Evolutionary conservation across 2,329 filamentous ascomycete genomes (phyloP).

Genomic region (Penicillium sp.): DNA sequence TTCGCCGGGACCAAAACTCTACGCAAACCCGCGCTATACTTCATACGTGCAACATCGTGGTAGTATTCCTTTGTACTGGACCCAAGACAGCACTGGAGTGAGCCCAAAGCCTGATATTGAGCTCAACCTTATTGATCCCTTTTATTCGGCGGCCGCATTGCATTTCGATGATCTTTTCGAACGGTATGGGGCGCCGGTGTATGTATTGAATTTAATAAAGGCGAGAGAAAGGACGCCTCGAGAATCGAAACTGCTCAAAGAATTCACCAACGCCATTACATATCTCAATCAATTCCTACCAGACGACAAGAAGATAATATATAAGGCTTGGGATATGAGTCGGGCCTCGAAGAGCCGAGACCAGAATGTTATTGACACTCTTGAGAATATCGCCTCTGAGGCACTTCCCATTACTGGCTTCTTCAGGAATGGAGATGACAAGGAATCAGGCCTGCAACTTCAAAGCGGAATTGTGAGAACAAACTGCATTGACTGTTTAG

Average conservation of each 20-base stretch:
- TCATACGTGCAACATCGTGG: constrained; percentile 96
- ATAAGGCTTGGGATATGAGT: constrained; percentile 98
- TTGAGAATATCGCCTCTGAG: constrained; percentile 85
- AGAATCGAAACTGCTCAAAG: constrained; percentile 83
- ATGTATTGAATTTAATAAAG: constrained; percentile 88
- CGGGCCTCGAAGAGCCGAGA: constrained; percentile 87
- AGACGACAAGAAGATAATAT: constrained; percentile 75
- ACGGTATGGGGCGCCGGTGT: constrained; percentile 87
- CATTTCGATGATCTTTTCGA: constrained; percentile 95
- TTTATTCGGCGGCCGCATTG: constrained; percentile 85
- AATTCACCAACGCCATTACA: constrained; percentile 80
- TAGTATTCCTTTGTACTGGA: constrained; percentile 96
- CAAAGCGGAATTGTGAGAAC: constrained; percentile 93
- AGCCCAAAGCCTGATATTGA: constrained; percentile 96
- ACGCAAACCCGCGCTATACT: constrained; percentile 85
- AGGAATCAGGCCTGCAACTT: constrained; percentile 61
- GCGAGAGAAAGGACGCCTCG: constrained; percentile 80
- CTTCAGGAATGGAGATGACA: constrained; percentile 84
- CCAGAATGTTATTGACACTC: constrained; percentile 87
- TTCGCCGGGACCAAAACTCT: constrained; percentile 77
- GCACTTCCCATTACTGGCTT: constrained; percentile 84
- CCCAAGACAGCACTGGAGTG: constrained; percentile 90
- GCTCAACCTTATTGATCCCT: constrained; percentile 90
- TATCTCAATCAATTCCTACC: constrained; percentile 96
- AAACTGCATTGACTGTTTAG: constrained; percentile 96